phyloP scores from a whole-genome alignment of 1,284 basidiomycete species.

The Ustilago loliicola region DNA sequence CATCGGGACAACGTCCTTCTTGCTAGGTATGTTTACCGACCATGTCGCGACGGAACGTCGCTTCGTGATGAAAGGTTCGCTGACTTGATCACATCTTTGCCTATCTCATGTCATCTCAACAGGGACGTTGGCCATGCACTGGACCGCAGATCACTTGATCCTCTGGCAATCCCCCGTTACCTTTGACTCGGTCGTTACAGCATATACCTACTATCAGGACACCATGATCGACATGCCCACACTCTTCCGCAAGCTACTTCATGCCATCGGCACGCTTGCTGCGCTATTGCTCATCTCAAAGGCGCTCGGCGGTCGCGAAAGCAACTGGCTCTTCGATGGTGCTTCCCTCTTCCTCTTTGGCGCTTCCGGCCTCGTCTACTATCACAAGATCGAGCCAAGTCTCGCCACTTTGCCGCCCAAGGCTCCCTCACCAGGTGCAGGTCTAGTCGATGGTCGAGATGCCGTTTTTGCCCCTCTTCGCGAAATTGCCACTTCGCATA shows the following conservation, averaged over 20 bases:
- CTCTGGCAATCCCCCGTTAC: constrained; percentile 67
- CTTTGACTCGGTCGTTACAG: constrained; percentile 55
- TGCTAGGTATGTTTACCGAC: constrained; percentile 55
- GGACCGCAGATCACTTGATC: constrained; percentile 68
- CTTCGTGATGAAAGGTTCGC: neutral
- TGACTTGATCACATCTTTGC: neutral
- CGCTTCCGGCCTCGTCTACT: constrained; percentile 62
- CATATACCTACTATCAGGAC: constrained; percentile 65
- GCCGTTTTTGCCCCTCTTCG: constrained; percentile 57
- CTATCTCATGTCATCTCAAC: neutral
- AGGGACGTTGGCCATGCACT: constrained; percentile 68
- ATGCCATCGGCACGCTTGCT: constrained; percentile 51
- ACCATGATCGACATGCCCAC: constrained; percentile 59
- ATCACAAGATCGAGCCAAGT: constrained; percentile 63
- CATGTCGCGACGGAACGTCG: no score
- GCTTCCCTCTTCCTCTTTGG: constrained; percentile 69
- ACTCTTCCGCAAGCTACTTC: constrained; percentile 46
- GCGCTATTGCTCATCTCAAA: constrained; percentile 55
- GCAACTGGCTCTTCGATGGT: constrained; percentile 70
- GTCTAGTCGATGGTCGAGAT: constrained; percentile 41
- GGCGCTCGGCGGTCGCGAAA: constrained; percentile 62
- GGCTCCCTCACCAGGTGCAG: constrained; percentile 40
- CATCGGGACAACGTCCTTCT: constrained; percentile 61
- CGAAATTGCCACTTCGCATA: constrained; percentile 66
- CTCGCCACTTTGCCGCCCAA: constrained; percentile 44